Conservation (phyloP, 371 early-diverging fungal species). For the Lichtheimia ornata region DNA sequence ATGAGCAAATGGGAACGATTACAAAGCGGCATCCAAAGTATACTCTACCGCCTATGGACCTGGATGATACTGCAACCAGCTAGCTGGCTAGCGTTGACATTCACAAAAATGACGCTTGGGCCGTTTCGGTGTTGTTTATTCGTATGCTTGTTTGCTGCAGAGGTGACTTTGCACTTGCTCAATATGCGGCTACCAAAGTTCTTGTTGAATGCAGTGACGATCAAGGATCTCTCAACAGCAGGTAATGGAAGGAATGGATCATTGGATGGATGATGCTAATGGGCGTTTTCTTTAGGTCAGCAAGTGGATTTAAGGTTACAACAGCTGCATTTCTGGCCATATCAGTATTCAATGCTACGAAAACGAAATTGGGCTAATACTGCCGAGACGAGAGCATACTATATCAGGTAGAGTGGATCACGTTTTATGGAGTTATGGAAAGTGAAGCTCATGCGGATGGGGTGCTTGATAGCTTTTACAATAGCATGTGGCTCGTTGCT, state of each 20-base stretch:
- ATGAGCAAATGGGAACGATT: not conserved
- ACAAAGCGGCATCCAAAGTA: not conserved
- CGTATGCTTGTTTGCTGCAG: constrained; percentile 44
- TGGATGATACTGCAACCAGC: not conserved
- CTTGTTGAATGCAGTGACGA: constrained; percentile 58
- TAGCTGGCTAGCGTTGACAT: constrained; percentile 13
- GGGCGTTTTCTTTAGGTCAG: constrained; percentile 42
- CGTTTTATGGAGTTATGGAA: not conserved
- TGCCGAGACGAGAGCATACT: constrained; percentile 74
- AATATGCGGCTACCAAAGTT: constrained; percentile 58
- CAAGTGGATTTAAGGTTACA: constrained; percentile 82
- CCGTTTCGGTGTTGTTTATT: constrained; percentile 45
- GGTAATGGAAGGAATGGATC: constrained; percentile 29
- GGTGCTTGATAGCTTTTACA: constrained; percentile 77
- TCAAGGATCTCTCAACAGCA: constrained; percentile 67
- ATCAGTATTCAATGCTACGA: constrained; percentile 70
- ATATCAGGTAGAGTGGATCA: constrained; percentile 63
- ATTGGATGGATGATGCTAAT: not conserved
- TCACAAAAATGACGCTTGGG: constrained; percentile 28
- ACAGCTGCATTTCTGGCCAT: constrained; percentile 83
- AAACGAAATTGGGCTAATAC: constrained; percentile 66
- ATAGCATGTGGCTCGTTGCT: constrained; percentile 93
- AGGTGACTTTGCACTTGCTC: constrained; percentile 53
- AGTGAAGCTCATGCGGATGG: not conserved
- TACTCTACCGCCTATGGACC: not conserved